A percentile compares a stretch with the other conserved stretches of the same genome.
phyloP scores from a whole-genome alignment of 2,329 filamentous ascomycete genomes.

The Penicillium digitatum region DNA sequence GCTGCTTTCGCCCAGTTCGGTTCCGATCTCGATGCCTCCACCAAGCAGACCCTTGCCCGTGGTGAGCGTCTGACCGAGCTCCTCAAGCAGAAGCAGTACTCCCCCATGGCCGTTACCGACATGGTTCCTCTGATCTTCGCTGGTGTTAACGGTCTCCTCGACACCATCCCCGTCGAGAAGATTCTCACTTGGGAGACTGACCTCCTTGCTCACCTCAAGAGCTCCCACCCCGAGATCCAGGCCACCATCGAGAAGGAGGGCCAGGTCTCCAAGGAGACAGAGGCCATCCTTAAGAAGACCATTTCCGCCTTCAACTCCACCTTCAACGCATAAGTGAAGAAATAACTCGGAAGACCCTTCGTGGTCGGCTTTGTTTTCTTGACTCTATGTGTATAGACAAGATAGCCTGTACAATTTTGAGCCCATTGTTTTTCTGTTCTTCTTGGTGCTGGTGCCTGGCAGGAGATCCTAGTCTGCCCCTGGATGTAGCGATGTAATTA shows the following conservation, averaged over 20 bases:
- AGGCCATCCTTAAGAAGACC: conserved; percentile 60
- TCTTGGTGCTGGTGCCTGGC: conserved; percentile 18
- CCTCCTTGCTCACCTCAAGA: conserved; percentile 87
- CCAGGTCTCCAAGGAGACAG: conserved; percentile 89
- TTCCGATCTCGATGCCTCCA: conserved; percentile 97
- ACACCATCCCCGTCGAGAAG: conserved; percentile 83
- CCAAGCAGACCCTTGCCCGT: conserved; percentile 96
- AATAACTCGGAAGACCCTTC: conserved; percentile 31
- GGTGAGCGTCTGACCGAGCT: conserved; percentile 99
- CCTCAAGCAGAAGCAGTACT: conserved; percentile 99
- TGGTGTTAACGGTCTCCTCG: conserved; percentile 96
- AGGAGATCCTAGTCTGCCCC: conserved; percentile 17
- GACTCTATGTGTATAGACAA: conserved; percentile 44
- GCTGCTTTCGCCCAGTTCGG: conserved; percentile 99
- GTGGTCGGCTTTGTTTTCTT: conserved; percentile 39
- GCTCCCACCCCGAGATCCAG: conserved; percentile 80
- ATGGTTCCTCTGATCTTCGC: conserved; percentile 99
- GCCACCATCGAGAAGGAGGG: conserved; percentile 92
- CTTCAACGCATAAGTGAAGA: conserved; percentile 58
- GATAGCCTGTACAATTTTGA: conserved; percentile 47
- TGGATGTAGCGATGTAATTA: conserved; percentile 31
- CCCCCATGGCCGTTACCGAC: conserved; percentile 96
- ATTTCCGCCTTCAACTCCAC: conserved; percentile 84
- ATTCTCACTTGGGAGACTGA: conserved; percentile 91
- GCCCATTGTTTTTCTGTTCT: conserved; percentile 40